phyloP scores from a whole-genome alignment of 345 rosid genomes.

The Hypericum androsaemum region DNA sequence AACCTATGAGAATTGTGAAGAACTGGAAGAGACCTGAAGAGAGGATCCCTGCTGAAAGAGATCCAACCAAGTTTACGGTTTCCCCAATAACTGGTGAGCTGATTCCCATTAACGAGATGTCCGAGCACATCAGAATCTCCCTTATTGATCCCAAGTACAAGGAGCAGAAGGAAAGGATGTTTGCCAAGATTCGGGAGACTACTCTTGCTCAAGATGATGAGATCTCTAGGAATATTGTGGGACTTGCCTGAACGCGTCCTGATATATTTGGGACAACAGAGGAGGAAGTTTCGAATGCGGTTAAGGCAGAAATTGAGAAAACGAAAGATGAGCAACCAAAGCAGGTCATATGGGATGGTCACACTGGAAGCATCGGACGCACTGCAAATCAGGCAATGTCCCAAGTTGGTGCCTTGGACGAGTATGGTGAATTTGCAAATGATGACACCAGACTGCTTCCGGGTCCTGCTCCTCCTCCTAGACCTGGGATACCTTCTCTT shows the following conservation, averaged over 20 bases:
- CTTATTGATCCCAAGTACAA: conserved; percentile 89
- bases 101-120: conserved; percentile 83
- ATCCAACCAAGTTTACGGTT: conserved; percentile 62
- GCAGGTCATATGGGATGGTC: conserved; percentile 96
- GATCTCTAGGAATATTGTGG: conserved; percentile 77
- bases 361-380: conserved; percentile 83
- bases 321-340: conserved; percentile 86
- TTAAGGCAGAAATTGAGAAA: conserved; percentile 88
- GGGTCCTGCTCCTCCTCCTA: conserved; percentile 82
- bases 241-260: conserved; percentile 77
- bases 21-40: conserved; percentile 97
- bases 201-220: conserved; percentile 91
- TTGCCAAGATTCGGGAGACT: conserved; percentile 85
- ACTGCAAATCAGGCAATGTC: conserved; percentile 83
- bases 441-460: conserved; percentile 46
- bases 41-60: conserved; percentile 70
- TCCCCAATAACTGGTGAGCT: conserved; percentile 87
- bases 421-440: conserved; percentile 35
- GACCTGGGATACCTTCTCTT: conserved; percentile 51
- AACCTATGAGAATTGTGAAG: conserved; percentile 82
- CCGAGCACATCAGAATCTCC: conserved; percentile 85
- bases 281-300: conserved; percentile 94
- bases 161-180: conserved; percentile 93
- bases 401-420: conserved; percentile 59
- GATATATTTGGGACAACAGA: conserved; percentile 93